Evolutionary conservation across 2,329 filamentous ascomycete species (phyloP).

Genomic region (Xylaria arbuscula): DNA sequence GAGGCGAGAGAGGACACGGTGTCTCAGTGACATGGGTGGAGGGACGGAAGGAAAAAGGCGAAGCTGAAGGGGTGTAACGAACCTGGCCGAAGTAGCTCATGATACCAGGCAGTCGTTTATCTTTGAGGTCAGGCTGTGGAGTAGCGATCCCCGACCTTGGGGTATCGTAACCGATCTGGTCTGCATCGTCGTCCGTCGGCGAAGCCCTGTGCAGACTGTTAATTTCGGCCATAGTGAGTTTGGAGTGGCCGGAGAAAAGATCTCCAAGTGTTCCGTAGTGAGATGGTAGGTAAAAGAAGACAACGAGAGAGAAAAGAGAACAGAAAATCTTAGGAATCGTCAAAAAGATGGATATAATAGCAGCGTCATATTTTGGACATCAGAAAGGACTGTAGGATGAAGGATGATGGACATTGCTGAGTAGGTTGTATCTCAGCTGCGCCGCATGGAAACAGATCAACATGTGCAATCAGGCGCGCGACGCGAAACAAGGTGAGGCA

Average conservation of each 20-base stretch:
- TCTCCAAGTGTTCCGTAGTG: background rate
- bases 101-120: slow-evolving; percentile 95
- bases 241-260: background rate
- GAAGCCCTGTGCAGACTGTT: slow-evolving; percentile 66
- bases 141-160: slow-evolving; percentile 93
- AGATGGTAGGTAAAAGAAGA: slow-evolving; percentile 1
- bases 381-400: slow-evolving; percentile 26
- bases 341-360: slow-evolving; percentile 31
- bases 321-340: slow-evolving; percentile 27
- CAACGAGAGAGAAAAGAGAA: slow-evolving; percentile 11
- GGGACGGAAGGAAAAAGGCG: slow-evolving; percentile 54
- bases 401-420: slow-evolving; percentile 27
- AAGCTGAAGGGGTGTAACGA: slow-evolving; percentile 83
- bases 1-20: slow-evolving; percentile 51
- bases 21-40: slow-evolving; percentile 54
- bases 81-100: slow-evolving; percentile 99
- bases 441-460: slow-evolving; percentile 24
- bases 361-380: slow-evolving; percentile 34
- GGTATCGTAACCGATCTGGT: slow-evolving; percentile 85
- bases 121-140: slow-evolving; percentile 89
- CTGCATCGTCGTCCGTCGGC: slow-evolving; percentile 75
- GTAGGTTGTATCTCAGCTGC: slow-evolving; percentile 29
- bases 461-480: slow-evolving; percentile 24
- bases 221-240: slow-evolving; percentile 55
- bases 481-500: slow-evolving; percentile 26